A percentile compares a stretch with the other conserved stretches of the same genome.
phyloP scores from a whole-genome alignment of 805 yeast genomes.

The Kodamaea sagamina region DNA sequence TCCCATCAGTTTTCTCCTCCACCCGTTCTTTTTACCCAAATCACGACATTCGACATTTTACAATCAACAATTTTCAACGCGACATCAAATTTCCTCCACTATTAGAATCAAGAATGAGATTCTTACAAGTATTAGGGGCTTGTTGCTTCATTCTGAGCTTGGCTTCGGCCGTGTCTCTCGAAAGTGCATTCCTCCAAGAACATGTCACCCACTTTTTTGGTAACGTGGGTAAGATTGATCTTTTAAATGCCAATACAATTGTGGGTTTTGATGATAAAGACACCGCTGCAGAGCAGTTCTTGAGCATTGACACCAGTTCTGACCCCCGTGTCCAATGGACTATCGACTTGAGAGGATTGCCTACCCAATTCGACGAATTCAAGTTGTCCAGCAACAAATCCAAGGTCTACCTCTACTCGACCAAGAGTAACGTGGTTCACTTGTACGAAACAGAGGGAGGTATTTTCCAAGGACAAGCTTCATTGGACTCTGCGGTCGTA shows the following conservation, averaged over 20 bases:
- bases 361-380: constrained; percentile 11
- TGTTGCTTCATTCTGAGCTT: constrained; percentile 7
- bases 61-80: background rate
- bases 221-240: constrained; percentile 11
- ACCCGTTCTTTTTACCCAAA: too few relatives aligned
- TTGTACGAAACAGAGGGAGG: constrained; percentile 18
- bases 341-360: constrained; percentile 19
- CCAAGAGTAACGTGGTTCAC: constrained; percentile 12
- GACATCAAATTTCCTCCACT: background rate
- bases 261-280: constrained; percentile 19
- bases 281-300: constrained; percentile 16
- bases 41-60: constrained; percentile 4
- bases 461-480: constrained; percentile 12
- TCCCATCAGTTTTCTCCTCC: too few relatives aligned
- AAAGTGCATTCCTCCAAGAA: constrained; percentile 56
- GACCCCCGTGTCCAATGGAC: constrained; percentile 18
- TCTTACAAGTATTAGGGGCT: constrained; percentile 5
- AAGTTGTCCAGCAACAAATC: constrained; percentile 11
- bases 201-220: constrained; percentile 45
- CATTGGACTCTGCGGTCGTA: constrained; percentile 14
- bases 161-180: constrained; percentile 35
- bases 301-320: constrained; percentile 13
- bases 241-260: constrained; percentile 20
- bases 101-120: background rate
- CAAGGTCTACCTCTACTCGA: constrained; percentile 20